A percentile compares a stretch with the other conserved stretches of the same genome.
Conservation (phyloP, 1,284 basidiomycete genomes). For the Salmacisia buchloeana region DNA sequence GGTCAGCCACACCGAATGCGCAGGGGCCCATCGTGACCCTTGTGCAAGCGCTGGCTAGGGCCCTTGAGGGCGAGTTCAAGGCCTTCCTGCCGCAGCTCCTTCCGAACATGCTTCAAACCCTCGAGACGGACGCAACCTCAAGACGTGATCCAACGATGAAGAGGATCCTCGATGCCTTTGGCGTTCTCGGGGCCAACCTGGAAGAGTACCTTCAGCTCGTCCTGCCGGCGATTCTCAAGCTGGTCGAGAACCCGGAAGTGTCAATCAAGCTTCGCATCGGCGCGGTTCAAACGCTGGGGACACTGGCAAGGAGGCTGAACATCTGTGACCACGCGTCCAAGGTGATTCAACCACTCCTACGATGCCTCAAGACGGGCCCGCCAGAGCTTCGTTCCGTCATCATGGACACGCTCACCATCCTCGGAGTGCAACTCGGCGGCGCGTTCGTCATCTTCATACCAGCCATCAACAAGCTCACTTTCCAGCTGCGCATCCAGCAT, state of each 20-base stretch:
- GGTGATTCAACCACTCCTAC: constrained; percentile 90
- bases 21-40: constrained; percentile 90
- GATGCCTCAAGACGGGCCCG: constrained; percentile 69
- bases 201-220: constrained; percentile 97
- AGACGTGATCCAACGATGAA: constrained; percentile 65
- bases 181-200: constrained; percentile 90
- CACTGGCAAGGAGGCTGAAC: constrained; percentile 86
- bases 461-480: constrained; percentile 83
- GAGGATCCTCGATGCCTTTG: constrained; percentile 85
- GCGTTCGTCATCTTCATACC: constrained; percentile 97
- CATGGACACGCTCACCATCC: constrained; percentile 87
- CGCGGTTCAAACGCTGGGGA: constrained; percentile 86
- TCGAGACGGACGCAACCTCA: constrained; percentile 53
- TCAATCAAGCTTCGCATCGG: constrained; percentile 72
- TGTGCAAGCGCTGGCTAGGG: constrained; percentile 89
- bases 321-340: constrained; percentile 98
- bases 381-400: constrained; percentile 74
- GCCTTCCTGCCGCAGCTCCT: constrained; percentile 90
- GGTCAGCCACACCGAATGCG: constrained; percentile 62
- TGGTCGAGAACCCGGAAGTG: constrained; percentile 79
- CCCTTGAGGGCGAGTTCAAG: constrained; percentile 95
- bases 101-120: constrained; percentile 79
- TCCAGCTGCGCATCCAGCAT: constrained; percentile 76
- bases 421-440: constrained; percentile 86
- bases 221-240: constrained; percentile 86